Conservation (phyloP, 805 yeast genomes). For the Candida maltosa region DNA sequence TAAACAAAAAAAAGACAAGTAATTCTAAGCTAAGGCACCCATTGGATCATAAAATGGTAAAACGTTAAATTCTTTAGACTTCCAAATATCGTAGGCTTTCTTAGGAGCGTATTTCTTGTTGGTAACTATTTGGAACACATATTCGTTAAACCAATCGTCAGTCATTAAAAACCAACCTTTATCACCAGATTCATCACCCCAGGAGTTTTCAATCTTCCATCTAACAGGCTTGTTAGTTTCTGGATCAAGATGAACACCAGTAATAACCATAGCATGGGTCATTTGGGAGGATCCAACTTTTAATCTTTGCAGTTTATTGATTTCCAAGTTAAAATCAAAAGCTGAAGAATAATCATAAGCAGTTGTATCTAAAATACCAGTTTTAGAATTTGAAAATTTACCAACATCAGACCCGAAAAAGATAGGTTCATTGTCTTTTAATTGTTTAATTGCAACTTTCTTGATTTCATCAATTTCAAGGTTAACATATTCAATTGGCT, state of each 20-base stretch:
- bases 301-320: constrained; percentile 65
- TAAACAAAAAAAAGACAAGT: no score
- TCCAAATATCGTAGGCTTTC: constrained; percentile 33
- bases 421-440: constrained; percentile 72
- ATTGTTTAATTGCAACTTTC: constrained; percentile 59
- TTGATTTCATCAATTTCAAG: constrained; percentile 58
- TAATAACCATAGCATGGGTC: constrained; percentile 90
- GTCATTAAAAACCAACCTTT: constrained; percentile 43
- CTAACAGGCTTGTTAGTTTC: constrained; percentile 33
- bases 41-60: constrained; percentile 42
- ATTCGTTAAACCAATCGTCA: constrained; percentile 43
- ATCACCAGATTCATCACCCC: constrained; percentile 41
- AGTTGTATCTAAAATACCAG: constrained; percentile 72
- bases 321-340: constrained; percentile 50
- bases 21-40: constrained; percentile 44
- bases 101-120: constrained; percentile 33
- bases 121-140: constrained; percentile 41
- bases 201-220: constrained; percentile 44
- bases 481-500: constrained; percentile 69
- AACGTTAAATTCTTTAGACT: constrained; percentile 24
- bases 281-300: constrained; percentile 67
- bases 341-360: constrained; percentile 64
- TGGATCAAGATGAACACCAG: constrained; percentile 74
- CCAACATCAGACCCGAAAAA: constrained; percentile 93
- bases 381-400: constrained; percentile 56